These are phyloP conservation scores for Cetraspora pellucida DNA, from an alignment of 192 early-diverging fungal species.

Conservation along the genomic window DNA sequence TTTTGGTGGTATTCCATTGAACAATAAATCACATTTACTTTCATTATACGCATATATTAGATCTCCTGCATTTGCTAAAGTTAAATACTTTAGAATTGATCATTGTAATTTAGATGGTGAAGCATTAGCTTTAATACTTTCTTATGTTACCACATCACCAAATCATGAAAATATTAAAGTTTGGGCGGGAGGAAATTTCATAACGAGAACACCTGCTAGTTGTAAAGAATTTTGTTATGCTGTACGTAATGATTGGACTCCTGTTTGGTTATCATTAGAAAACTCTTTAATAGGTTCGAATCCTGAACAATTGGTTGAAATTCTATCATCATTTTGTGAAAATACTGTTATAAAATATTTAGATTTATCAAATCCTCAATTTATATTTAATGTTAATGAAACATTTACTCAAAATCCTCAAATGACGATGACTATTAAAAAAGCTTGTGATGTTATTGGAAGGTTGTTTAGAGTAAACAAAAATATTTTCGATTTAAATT, in stretches of 20 bases:
- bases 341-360: conserved; percentile 10
- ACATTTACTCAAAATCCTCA: not conserved
- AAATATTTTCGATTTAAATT: not conserved
- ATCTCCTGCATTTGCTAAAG: conserved; percentile 2
- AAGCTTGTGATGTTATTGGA: conserved; percentile 5
- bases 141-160: not conserved
- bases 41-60: not conserved
- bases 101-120: conserved; percentile 17
- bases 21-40: not conserved
- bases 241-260: conserved; percentile 2
- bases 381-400: not conserved
- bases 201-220: not conserved
- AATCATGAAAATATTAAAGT: conserved; percentile 5
- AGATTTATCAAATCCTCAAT: conserved; percentile 9
- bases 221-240: conserved; percentile 5
- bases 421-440: not conserved
- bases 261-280: conserved; percentile 10
- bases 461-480: conserved; percentile 1
- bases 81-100: conserved; percentile 16
- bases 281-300: not conserved
- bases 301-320: not conserved
- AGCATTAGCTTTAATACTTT: not conserved
- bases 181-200: conserved; percentile 21
- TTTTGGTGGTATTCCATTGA: conserved; percentile 16
- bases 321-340: conserved; percentile 3